Evolutionary conservation across 805 yeast species (phyloP).

Genomic region (Barnettozyma botsteinii): DNA sequence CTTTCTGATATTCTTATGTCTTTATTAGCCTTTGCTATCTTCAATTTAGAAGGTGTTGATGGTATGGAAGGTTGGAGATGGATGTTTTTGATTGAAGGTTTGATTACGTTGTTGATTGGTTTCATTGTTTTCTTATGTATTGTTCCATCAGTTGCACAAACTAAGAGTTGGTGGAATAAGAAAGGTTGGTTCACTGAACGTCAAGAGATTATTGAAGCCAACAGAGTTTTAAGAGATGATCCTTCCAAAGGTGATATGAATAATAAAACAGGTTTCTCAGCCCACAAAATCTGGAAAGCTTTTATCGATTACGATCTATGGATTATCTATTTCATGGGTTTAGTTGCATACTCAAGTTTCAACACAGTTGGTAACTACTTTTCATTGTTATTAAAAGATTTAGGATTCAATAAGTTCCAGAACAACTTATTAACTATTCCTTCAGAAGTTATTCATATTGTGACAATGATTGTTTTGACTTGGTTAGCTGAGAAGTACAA

Average conservation of each 20-base stretch:
- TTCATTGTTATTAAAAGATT: conserved; percentile 39
- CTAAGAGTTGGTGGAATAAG: conserved; percentile 43
- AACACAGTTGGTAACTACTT: conserved; percentile 32
- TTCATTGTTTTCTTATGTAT: conserved; percentile 39
- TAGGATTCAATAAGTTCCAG: conserved; percentile 48
- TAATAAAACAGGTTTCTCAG: conserved; percentile 48
- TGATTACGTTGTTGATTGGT: conserved; percentile 51
- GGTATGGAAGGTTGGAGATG: conserved; percentile 60
- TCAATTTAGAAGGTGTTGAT: conserved; percentile 42
- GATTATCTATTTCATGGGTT: conserved; percentile 49
- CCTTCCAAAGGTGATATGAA: conserved; percentile 66
- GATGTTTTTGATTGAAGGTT: conserved; percentile 62
- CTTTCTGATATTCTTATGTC: no score
- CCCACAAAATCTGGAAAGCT: conserved; percentile 33
- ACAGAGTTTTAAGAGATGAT: conserved; percentile 56
- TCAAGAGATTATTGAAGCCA: conserved; percentile 54
- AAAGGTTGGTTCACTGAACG: conserved; percentile 50
- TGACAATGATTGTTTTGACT: conserved; percentile 31
- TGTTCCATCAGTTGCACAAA: conserved; percentile 55
- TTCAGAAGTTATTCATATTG: conserved; percentile 34
- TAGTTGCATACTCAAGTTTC: conserved; percentile 36
- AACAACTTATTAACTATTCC: conserved; percentile 51
- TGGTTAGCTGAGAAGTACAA: conserved; percentile 29
- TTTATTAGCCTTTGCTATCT: conserved; percentile 46
- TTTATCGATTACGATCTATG: conserved; percentile 47